Base-by-base conservation (phyloP, 2,329 filamentous ascomycete genomes). In the Anthostomella pinea region DNA sequence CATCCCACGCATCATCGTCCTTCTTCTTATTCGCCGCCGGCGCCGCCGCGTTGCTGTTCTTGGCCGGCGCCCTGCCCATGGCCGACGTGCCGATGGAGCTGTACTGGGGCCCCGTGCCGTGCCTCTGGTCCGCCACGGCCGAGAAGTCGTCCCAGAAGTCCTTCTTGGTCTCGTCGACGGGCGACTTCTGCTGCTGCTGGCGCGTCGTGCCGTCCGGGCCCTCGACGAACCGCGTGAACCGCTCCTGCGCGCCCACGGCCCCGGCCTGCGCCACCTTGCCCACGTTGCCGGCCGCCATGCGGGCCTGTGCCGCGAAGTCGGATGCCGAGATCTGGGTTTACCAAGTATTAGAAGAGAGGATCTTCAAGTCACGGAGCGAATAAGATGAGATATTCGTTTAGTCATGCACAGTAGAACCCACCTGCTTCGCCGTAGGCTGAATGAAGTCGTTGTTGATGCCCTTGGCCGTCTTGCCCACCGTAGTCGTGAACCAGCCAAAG, bases 131-230 rank as follows among this genome's bases (percentile, higher is more conserved):
- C 0, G 80, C 83, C 17, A 83, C 63, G 18, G 76, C 79, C 0
- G 88, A 83, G 64, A 97, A 95, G 51, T 85, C 84, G 59, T 95
- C 90, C 90, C 90, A 96, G 65, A 95, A 95, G 50, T 86, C 84
- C 59, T 84, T 84, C 64, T 83, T 85, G 76, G 62, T 84, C 73
- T 70, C 72, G 54, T 81, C 72, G 33, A 79, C 54, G 38, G 62
- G 68, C 35, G 37, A 3, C 25, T 45, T 34, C 10, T 57, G 65
- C 51, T 46, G 41, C 49, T 28, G 17, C 30, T 30, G 35, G 35
- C 17, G 14, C 14, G n/a, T n/a, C n/a, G n/a, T 15, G 19, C 54
- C 52, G 27, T 66, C 56, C 11, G 76, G 75, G 3, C 85, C 87
- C 59, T 97, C 93, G 34, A 97, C 89, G 54, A 97, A 96, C 33